Percentiles rank a stretch among this genome's conserved stretches.
These are phyloP conservation scores for Pythium dissimile DNA, from an alignment of 352 stramenopile genomes.

Conservation along the genomic window DNA sequence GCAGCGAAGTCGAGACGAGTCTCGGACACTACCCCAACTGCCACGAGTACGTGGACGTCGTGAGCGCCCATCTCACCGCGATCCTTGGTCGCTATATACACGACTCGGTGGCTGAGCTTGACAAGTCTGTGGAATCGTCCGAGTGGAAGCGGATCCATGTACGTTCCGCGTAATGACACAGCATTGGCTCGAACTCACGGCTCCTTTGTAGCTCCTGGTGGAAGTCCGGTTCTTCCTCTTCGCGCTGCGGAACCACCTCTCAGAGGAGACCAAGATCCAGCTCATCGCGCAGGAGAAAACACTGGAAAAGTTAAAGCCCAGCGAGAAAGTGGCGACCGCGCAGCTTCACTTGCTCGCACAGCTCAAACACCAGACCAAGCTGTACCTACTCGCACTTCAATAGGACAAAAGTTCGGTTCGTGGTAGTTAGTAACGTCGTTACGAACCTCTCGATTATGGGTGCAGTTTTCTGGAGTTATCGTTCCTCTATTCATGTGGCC, in stretches of 20 bases:
- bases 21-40: constrained; percentile 56
- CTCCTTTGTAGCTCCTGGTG: constrained; percentile 57
- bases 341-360: constrained; percentile 56
- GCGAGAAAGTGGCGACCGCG: constrained; percentile 34
- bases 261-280: constrained; percentile 47
- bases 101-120: constrained; percentile 28
- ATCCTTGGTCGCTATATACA: constrained; percentile 45
- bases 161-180: constrained; percentile 24
- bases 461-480: too few relatives aligned
- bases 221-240: constrained; percentile 72
- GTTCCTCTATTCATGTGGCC: background rate
- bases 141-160: constrained; percentile 70
- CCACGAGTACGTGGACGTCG: constrained; percentile 45
- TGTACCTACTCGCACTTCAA: constrained; percentile 55
- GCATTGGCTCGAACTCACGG: too few relatives aligned
- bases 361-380: constrained; percentile 79
- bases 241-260: constrained; percentile 49
- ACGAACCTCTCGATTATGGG: too few relatives aligned
- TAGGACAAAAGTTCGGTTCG: too few relatives aligned
- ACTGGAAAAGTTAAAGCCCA: constrained; percentile 32
- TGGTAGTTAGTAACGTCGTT: too few relatives aligned
- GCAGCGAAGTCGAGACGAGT: constrained; percentile 66
- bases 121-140: constrained; percentile 13
- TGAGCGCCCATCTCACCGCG: constrained; percentile 52
- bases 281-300: constrained; percentile 47